Conservation (phyloP, 495 filamentous ascomycete species). For the Apiosordaria backusii region DNA sequence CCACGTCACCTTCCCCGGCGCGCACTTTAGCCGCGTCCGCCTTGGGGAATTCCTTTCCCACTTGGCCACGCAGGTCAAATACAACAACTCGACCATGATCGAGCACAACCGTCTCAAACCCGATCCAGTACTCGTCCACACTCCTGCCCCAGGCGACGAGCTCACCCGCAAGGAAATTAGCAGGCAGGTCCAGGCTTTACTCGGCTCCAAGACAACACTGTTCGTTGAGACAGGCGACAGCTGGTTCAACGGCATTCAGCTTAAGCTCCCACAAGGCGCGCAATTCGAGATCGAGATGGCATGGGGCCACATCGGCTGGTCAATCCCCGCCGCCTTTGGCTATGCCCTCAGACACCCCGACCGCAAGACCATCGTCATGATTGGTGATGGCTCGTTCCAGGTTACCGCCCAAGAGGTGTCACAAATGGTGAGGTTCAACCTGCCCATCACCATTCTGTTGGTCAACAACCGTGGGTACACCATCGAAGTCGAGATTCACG, state of each 20-base stretch:
- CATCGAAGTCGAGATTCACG: conserved; percentile 51
- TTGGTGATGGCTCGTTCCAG: conserved; percentile 33
- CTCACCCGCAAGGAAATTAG: conserved; percentile 24
- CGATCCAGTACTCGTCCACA: conserved; percentile 14
- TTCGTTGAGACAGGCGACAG: conserved; percentile 29
- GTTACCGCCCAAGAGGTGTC: conserved; percentile 31
- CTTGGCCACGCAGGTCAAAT: conserved; percentile 12
- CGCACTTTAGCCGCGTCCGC: conserved; percentile 26
- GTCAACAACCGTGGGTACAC: conserved; percentile 52
- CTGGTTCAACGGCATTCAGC: conserved; percentile 28
- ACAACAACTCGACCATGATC: conserved; percentile 23
- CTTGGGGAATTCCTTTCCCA: conserved; percentile 20
- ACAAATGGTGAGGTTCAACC: conserved; percentile 30
- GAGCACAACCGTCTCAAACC: conserved; percentile 26
- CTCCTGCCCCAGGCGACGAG: conserved; percentile 8
- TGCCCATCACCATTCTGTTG: conserved; percentile 28
- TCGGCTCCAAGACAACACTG: conserved; percentile 13
- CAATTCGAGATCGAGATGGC: conserved; percentile 33
- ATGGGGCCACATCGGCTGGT: conserved; percentile 33
- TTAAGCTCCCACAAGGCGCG: conserved; percentile 21
- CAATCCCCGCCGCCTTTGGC: conserved; percentile 27
- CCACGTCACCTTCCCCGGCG: conserved; percentile 23
- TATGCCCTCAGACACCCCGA: conserved; percentile 24
- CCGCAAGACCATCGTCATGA: conserved; percentile 20
- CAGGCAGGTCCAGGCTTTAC: conserved; percentile 19